These are phyloP conservation scores for Solanum aculeatissimum DNA, from an alignment of 305 asterid genomes.

Conservation along the genomic window DNA sequence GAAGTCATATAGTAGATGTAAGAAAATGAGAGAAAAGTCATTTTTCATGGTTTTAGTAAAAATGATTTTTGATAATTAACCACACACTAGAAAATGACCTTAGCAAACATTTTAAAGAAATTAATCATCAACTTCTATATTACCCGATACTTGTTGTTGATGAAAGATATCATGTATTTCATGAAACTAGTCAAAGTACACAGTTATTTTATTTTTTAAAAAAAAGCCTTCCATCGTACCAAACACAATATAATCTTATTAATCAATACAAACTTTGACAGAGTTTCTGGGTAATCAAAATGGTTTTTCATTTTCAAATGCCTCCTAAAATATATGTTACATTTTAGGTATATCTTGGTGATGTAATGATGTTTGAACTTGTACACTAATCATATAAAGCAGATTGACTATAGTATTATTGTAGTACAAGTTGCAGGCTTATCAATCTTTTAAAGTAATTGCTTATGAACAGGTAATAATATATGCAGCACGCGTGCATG, in stretches of 20 bases:
- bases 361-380: not conserved
- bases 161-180: not conserved
- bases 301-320: not conserved
- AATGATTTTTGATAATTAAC: not conserved
- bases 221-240: not conserved
- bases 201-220: too few species aligned
- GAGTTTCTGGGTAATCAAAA: not conserved
- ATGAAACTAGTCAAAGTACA: not conserved
- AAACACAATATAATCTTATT: not conserved
- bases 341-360: not conserved
- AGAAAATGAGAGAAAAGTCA: not conserved
- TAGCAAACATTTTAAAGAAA: not conserved
- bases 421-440: not conserved
- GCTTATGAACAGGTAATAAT: not conserved
- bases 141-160: accelerated
- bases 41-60: not conserved
- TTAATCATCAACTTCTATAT: not conserved
- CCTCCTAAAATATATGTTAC: not conserved
- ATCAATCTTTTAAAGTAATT: not conserved
- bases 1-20: not conserved
- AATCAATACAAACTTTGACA: not conserved
- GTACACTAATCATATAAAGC: not conserved
- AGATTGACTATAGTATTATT: not conserved
- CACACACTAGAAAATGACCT: not conserved
- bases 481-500: not conserved